These are phyloP conservation scores for Cercospora sesami DNA, from an alignment of 2,329 filamentous ascomycete species.

Conservation along the genomic window DNA sequence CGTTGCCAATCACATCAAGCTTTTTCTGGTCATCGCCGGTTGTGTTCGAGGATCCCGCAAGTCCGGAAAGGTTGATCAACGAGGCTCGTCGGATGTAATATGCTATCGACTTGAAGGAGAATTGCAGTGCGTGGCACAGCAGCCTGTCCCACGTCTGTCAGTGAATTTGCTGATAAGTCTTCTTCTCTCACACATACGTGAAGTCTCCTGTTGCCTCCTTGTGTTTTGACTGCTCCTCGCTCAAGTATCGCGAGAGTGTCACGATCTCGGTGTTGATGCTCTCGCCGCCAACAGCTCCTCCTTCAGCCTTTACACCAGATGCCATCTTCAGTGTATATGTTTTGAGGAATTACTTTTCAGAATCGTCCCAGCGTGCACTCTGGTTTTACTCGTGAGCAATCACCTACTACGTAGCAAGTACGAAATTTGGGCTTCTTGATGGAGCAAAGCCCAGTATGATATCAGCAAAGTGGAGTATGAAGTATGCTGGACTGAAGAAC, in stretches of 20 bases:
- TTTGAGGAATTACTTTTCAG: background rate
- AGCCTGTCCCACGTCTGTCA: slow-evolving; percentile 58
- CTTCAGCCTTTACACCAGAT: slow-evolving; percentile 11
- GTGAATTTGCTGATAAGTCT: slow-evolving; percentile 8
- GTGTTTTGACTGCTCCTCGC: slow-evolving; percentile 91
- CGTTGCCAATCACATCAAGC: slow-evolving; percentile 97
- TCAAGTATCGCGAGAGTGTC: slow-evolving; percentile 91
- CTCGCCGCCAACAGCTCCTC: slow-evolving; percentile 53
- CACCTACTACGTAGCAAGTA: background rate
- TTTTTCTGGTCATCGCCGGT: slow-evolving; percentile 99
- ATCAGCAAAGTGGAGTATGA: slow-evolving; percentile 29
- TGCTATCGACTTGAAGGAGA: slow-evolving; percentile 99
- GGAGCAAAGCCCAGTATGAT: slow-evolving; percentile 12
- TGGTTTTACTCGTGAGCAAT: background rate
- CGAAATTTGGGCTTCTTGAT: background rate
- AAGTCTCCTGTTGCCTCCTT: slow-evolving; percentile 97
- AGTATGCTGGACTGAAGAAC: slow-evolving; percentile 7
- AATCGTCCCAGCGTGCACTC: background rate
- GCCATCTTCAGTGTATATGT: background rate
- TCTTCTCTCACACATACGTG: slow-evolving; percentile 64
- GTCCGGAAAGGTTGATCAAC: slow-evolving; percentile 81
- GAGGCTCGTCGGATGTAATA: slow-evolving; percentile 98
- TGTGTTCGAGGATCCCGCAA: slow-evolving; percentile 90
- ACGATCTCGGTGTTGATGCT: slow-evolving; percentile 95
- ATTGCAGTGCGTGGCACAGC: slow-evolving; percentile 95